phyloP scores from a whole-genome alignment of 208 protist genomes.

The Blastocrithidia nonstop region DNA sequence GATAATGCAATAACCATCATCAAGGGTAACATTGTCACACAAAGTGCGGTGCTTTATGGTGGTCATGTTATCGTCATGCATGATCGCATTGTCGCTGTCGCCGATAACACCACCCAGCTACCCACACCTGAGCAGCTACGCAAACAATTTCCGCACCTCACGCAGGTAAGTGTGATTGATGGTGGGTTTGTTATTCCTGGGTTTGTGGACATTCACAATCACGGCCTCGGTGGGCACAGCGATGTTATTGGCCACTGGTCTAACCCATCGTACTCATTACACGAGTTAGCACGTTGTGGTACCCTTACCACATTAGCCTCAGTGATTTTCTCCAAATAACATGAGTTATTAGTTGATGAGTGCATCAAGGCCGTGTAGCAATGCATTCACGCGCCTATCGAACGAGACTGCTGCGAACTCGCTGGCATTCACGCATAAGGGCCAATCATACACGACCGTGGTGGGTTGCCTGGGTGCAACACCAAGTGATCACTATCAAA shows the following conservation, averaged over 20 bases:
- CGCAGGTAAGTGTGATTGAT: constrained; percentile 4
- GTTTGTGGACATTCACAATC: constrained; percentile 72
- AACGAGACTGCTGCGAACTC: constrained; percentile 26
- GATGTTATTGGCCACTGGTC: constrained; percentile 59
- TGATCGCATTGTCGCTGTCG: constrained; percentile 17
- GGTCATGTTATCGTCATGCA: constrained; percentile 27
- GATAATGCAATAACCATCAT: constrained; percentile 32
- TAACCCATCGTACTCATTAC: constrained; percentile 43
- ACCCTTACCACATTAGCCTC: constrained; percentile 47
- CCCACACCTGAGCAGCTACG: constrained; percentile 9
- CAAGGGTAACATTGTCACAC: constrained; percentile 46
- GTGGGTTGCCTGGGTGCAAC: constrained; percentile 31
- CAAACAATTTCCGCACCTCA: constrained; percentile 4
- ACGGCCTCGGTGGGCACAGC: constrained; percentile 35
- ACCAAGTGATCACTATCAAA: constrained; percentile 12
- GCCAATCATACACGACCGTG: constrained; percentile 44
- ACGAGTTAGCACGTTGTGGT: constrained; percentile 47
- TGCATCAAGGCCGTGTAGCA: constrained; percentile 28
- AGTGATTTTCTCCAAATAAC: constrained; percentile 48
- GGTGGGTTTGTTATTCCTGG: constrained; percentile 38
- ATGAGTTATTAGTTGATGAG: constrained; percentile 16
- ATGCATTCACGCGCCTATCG: constrained; percentile 17
- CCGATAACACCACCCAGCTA: constrained; percentile 7
- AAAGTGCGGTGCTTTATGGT: constrained; percentile 31
- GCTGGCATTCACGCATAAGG: constrained; percentile 59